These are phyloP conservation scores for Thielaviopsis populi DNA, from an alignment of 2,329 filamentous ascomycete species.

Conservation along the genomic window DNA sequence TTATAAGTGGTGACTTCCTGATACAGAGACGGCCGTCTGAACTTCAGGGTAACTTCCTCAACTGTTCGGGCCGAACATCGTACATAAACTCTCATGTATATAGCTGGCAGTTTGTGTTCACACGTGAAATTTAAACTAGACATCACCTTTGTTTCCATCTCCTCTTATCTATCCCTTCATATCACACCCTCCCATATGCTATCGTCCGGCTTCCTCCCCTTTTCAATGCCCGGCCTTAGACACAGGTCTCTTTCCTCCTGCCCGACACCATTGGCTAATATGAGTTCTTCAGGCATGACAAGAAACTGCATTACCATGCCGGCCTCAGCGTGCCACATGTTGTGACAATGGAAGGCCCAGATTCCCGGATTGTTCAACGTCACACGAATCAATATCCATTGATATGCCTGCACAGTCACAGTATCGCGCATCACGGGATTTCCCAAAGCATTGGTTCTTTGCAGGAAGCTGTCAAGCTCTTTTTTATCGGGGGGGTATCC, in stretches of 20 bases:
- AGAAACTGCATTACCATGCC: slow-evolving; percentile 45
- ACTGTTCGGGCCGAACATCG: background rate
- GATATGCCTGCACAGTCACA: slow-evolving; percentile 37
- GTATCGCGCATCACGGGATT: slow-evolving; percentile 30
- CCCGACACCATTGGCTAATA: background rate
- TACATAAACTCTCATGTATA: no score
- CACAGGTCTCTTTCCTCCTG: slow-evolving; percentile 22
- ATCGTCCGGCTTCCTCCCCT: slow-evolving; percentile 25
- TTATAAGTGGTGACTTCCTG: background rate
- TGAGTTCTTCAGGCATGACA: slow-evolving; percentile 18
- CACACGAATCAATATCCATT: slow-evolving; percentile 39
- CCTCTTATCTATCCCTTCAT: background rate
- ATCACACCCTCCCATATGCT: slow-evolving; percentile 26
- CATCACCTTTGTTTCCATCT: background rate
- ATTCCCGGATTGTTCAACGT: slow-evolving; percentile 42
- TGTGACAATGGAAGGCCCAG: slow-evolving; percentile 45
- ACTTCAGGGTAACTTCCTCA: no score
- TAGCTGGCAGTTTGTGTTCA: no score
- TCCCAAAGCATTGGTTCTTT: slow-evolving; percentile 19
- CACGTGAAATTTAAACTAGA: background rate
- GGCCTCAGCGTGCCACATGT: slow-evolving; percentile 42
- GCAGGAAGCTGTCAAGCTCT: slow-evolving; percentile 21
- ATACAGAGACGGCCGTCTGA: background rate
- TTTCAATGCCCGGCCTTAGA: slow-evolving; percentile 21
- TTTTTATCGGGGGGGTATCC: slow-evolving; percentile 25